These are phyloP conservation scores for Penicillium sp. DNA, from an alignment of 2,329 filamentous ascomycete species.

Conservation along the genomic window DNA sequence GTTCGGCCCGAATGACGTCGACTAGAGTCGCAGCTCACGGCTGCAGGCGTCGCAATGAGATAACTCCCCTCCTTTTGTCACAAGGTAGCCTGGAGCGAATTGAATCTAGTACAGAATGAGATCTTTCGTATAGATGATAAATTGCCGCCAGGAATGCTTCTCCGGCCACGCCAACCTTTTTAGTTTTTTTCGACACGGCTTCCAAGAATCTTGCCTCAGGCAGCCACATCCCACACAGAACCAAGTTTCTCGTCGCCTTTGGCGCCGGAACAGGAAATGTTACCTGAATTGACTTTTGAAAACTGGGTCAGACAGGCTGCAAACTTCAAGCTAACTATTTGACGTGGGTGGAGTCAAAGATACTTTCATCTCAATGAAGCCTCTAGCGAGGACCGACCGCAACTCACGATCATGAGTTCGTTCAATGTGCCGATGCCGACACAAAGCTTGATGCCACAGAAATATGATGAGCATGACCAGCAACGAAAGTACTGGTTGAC, in stretches of 20 bases:
- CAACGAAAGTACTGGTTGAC: neutral
- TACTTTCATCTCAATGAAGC: neutral
- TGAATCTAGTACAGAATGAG: neutral
- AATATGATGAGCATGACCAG: neutral
- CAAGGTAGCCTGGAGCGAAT: neutral
- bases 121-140: neutral
- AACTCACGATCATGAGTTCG: neutral
- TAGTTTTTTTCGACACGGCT: constrained; percentile 1
- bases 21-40: constrained; percentile 7
- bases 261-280: neutral
- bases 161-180: neutral
- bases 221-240: neutral
- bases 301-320: neutral
- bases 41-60: constrained; percentile 3
- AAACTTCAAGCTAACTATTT: neutral
- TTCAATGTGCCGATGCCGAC: neutral
- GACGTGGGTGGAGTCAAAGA: neutral
- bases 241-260: neutral
- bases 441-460: neutral
- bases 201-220: constrained; percentile 11
- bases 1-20: constrained; percentile 14
- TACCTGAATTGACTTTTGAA: neutral
- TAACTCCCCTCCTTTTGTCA: neutral
- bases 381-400: neutral
- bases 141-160: neutral